Conservation (phyloP, 129 eudicot species). For the Pittosporum tobira region DNA sequence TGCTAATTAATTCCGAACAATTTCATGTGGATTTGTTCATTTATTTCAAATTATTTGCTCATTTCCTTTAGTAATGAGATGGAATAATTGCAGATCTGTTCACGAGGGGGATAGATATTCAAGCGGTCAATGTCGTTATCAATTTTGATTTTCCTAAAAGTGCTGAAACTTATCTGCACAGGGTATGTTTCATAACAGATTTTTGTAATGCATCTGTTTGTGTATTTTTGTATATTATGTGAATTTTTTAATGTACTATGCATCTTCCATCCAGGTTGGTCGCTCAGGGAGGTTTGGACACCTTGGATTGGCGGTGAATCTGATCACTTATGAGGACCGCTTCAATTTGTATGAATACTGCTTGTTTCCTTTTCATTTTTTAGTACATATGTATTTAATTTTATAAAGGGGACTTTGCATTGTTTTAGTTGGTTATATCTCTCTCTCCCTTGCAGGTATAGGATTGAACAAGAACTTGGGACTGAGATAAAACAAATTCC, state of each 20-base stretch:
- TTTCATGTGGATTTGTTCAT: no score
- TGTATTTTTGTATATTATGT: background rate
- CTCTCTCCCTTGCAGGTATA: conserved; percentile 36
- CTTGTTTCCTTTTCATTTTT: conserved; percentile 5
- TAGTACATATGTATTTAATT: background rate
- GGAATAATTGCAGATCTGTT: conserved; percentile 12
- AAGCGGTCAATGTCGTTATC: conserved; percentile 22
- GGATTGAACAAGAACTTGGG: conserved; percentile 26
- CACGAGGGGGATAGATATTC: conserved; percentile 24
- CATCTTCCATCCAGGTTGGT: conserved; percentile 40
- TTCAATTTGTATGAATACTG: conserved; percentile 13
- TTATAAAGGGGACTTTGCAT: background rate
- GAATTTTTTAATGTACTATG: conserved; percentile 1
- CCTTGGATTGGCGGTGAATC: conserved; percentile 71
- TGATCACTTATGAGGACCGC: conserved; percentile 17
- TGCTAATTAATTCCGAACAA: no score
- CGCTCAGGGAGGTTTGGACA: conserved; percentile 22
- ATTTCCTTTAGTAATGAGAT: no score
- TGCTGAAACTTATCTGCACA: conserved; percentile 19
- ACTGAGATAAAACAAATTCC: conserved; percentile 26
- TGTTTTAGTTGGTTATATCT: background rate
- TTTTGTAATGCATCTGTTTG: conserved; percentile 2
- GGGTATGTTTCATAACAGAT: conserved; percentile 14
- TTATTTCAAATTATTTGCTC: no score
- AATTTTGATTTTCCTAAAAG: conserved; percentile 19